These are phyloP conservation scores for Lobosporangium transversale DNA, from an alignment of 192 early-diverging fungal species.

Conservation along the genomic window DNA sequence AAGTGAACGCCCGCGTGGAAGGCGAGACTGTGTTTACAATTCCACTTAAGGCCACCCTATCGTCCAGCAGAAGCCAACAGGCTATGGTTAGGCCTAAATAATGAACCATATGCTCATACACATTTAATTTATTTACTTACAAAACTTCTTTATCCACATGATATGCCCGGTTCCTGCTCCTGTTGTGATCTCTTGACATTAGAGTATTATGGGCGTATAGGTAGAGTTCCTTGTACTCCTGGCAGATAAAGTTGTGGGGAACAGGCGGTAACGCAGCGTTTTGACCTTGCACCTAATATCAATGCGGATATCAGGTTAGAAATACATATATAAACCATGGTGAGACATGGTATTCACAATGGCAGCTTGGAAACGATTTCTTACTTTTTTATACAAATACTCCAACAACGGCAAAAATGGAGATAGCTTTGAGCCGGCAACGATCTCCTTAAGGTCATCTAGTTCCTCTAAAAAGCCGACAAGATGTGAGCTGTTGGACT, in stretches of 20 bases:
- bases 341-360: neutral
- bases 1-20: conserved; percentile 13
- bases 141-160: conserved; percentile 21
- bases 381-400: conserved; percentile 11
- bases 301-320: conserved; percentile 8
- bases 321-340: conserved; percentile 3
- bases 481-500: conserved; percentile 6
- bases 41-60: conserved; percentile 25
- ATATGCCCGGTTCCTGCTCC: conserved; percentile 3
- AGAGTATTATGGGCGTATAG: conserved; percentile 10
- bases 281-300: conserved; percentile 22
- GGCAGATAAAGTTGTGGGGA: conserved; percentile 20
- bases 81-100: conserved; percentile 12
- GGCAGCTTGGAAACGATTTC: conserved; percentile 16
- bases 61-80: conserved; percentile 15
- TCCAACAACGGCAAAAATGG: conserved; percentile 29
- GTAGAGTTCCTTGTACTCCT: conserved; percentile 30
- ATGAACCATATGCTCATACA: neutral
- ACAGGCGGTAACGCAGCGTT: conserved; percentile 20
- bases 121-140: conserved; percentile 16
- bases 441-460: conserved; percentile 26
- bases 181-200: conserved; percentile 5
- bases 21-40: conserved; percentile 32
- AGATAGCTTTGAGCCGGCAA: conserved; percentile 19
- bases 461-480: conserved; percentile 20